These are phyloP conservation scores for Coemansia sp. DNA, from an alignment of 192 early-diverging fungal genomes.

Conservation along the genomic window DNA sequence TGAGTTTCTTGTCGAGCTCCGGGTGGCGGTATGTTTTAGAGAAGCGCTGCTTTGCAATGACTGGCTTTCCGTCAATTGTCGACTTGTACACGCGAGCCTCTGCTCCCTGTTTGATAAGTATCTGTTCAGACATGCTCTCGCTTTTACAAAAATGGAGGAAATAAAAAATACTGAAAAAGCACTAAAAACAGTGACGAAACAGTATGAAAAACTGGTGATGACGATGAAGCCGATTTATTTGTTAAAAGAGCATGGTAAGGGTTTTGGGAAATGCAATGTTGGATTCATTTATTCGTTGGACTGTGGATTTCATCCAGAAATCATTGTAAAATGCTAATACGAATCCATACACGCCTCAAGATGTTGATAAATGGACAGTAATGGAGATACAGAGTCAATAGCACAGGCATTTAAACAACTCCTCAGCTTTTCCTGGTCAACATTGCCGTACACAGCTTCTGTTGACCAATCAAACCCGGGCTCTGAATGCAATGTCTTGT, in stretches of 20 bases:
- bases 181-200: background rate
- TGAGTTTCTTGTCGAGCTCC: slow-evolving; percentile 82
- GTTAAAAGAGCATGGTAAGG: too few species aligned
- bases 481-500: slow-evolving; percentile 30
- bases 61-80: slow-evolving; percentile 58
- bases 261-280: too few species aligned
- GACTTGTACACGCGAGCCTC: slow-evolving; percentile 82
- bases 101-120: slow-evolving; percentile 82
- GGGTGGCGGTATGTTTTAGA: slow-evolving; percentile 91
- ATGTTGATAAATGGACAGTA: slow-evolving; percentile 52
- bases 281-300: too few species aligned
- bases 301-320: background rate
- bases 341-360: slow-evolving; percentile 34
- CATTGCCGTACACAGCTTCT: slow-evolving; percentile 39
- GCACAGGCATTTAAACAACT: slow-evolving; percentile 26
- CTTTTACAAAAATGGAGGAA: background rate
- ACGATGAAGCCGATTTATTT: too few species aligned
- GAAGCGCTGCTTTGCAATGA: slow-evolving; percentile 92
- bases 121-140: slow-evolving; percentile 16
- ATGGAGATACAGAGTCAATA: slow-evolving; percentile 20
- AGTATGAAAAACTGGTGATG: background rate
- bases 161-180: background rate
- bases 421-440: slow-evolving; percentile 22
- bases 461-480: slow-evolving; percentile 37
- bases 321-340: slow-evolving; percentile 10